A percentile compares a stretch with the other conserved stretches of the same genome.
These are phyloP conservation scores for Apiospora sp. DNA, from an alignment of 2,329 filamentous ascomycete species.

Conservation along the genomic window DNA sequence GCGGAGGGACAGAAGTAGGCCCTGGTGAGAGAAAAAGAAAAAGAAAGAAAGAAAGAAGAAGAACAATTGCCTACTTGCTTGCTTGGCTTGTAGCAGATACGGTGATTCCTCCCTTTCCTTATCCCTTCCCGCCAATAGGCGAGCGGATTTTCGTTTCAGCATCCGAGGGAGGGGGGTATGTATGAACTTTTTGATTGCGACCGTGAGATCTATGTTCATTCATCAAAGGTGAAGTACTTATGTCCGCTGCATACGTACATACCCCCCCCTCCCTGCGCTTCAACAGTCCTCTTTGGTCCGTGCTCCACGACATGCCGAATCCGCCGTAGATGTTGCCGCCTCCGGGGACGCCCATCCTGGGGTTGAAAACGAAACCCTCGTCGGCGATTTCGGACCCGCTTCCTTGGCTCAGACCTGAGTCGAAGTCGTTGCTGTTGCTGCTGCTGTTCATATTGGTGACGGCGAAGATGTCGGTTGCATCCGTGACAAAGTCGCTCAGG, in stretches of 20 bases:
- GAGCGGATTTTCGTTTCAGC: too few relatives aligned
- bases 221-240: not conserved
- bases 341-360: conserved; percentile 40
- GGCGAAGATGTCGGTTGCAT: not conserved
- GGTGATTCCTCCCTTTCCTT: too few relatives aligned
- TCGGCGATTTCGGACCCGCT: conserved; percentile 23
- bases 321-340: not conserved
- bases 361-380: conserved; percentile 39
- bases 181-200: not conserved
- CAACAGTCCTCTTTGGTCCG: not conserved
- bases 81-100: too few relatives aligned
- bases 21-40: not conserved
- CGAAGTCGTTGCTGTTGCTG: not conserved
- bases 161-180: not conserved
- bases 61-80: too few relatives aligned
- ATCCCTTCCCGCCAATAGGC: too few relatives aligned
- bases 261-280: not conserved
- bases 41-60: too few relatives aligned
- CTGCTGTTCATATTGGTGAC: not conserved
- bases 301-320: not conserved
- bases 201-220: not conserved
- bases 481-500: not conserved
- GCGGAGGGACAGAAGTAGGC: not conserved
- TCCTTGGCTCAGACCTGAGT: not conserved
- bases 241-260: too few relatives aligned